Evolutionary conservation across 2,329 filamentous ascomycete species (phyloP).

Genomic region (Penicillium hordei): DNA sequence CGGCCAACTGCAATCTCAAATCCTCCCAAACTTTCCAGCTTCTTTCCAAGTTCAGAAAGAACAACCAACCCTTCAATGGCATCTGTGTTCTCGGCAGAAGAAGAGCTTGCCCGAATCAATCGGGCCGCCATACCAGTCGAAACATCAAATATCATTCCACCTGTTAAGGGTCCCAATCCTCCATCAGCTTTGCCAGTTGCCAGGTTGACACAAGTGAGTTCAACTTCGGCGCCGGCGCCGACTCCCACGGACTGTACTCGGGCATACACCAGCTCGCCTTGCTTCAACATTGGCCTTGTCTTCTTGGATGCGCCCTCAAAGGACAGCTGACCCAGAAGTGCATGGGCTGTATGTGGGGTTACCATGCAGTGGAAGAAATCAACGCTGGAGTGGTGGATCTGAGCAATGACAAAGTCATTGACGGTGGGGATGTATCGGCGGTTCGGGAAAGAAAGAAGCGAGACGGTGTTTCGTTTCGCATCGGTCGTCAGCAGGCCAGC

Average conservation of each 20-base stretch:
- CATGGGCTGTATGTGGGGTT: conserved; percentile 61
- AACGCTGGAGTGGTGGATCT: conserved; percentile 69
- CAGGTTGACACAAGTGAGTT: conserved; percentile 84
- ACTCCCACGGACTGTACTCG: conserved; percentile 75
- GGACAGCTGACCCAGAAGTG: conserved; percentile 79
- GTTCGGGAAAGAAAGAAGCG: conserved; percentile 38
- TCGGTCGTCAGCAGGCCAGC: conserved; percentile 41
- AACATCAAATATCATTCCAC: conserved; percentile 82
- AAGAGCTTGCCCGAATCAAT: conserved; percentile 53
- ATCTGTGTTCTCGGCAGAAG: conserved; percentile 31
- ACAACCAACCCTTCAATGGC: conserved; percentile 67
- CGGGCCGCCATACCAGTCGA: conserved; percentile 79
- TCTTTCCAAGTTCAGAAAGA: conserved; percentile 77
- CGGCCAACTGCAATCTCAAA: conserved; percentile 94
- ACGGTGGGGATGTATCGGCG: conserved; percentile 71
- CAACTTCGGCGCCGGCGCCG: conserved; percentile 80
- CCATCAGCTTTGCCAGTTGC: conserved; percentile 87
- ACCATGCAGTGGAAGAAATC: conserved; percentile 81
- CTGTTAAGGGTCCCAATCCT: conserved; percentile 77
- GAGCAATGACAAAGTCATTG: conserved; percentile 88
- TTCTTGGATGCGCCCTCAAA: conserved; percentile 94
- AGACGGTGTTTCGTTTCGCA: conserved; percentile 40
- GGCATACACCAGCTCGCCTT: conserved; percentile 83
- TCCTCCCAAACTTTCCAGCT: conserved; percentile 58
- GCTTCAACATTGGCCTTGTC: conserved; percentile 73